Evolutionary conservation across 495 filamentous ascomycete species (phyloP).

Genomic region (Neurospora sp.): DNA sequence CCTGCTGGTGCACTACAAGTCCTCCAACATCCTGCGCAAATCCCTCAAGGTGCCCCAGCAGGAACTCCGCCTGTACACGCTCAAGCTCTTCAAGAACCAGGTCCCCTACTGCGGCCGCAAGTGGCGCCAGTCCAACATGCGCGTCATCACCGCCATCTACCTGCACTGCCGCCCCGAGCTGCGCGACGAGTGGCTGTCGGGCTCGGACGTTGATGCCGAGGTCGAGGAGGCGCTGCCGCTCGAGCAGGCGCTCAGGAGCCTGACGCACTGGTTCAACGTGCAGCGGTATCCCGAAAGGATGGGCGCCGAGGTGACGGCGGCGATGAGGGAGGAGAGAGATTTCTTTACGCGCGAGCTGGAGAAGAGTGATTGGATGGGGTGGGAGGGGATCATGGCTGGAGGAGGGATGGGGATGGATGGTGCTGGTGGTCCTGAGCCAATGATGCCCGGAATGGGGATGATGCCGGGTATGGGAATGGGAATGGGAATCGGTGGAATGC

Average conservation of each 20-base stretch:
- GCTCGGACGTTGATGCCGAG: constrained; percentile 80
- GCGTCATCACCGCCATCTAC: constrained; percentile 94
- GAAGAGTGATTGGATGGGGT: constrained; percentile 49
- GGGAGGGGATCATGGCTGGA: constrained; percentile 1
- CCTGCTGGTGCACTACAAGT: constrained; percentile 89
- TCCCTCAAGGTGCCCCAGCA: constrained; percentile 82
- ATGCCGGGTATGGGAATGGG: background rate
- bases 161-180: constrained; percentile 86
- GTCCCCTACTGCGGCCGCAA: constrained; percentile 97
- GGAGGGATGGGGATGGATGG: background rate
- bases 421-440: background rate
- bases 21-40: constrained; percentile 77
- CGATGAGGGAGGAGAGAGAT: constrained; percentile 69
- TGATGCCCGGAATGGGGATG: constrained; percentile 2
- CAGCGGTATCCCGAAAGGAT: constrained; percentile 70
- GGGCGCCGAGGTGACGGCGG: constrained; percentile 51
- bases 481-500: background rate
- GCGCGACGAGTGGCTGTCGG: constrained; percentile 89
- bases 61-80: constrained; percentile 78
- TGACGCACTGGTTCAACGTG: constrained; percentile 91
- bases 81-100: constrained; percentile 97
- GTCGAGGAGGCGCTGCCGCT: constrained; percentile 85
- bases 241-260: constrained; percentile 73
- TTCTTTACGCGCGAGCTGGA: constrained; percentile 88
- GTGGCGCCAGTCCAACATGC: constrained; percentile 97